Evolutionary conservation across 176 grass and related monocot species (phyloP), one percentile per base, ranked within the genome.

Genomic region (Lolium rigidum): DNA sequence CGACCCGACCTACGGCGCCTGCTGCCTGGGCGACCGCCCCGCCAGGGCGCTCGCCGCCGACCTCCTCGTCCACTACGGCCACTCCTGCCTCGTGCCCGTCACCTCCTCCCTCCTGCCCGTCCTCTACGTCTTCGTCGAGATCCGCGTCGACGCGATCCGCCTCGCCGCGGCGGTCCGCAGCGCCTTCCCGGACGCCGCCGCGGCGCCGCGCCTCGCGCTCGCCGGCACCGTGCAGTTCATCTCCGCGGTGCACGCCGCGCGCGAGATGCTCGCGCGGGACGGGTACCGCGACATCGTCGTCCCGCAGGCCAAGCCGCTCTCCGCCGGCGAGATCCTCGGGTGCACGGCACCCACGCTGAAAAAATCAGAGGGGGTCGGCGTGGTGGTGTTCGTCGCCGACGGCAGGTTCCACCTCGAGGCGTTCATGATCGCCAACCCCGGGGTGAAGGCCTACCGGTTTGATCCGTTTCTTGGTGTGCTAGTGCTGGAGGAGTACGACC

Each of bases 41-140:
- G 86, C 94, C 16, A 86, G 75, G 75, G 94, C 97, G 5, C 97
- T 98, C 69, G 78, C 84, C 13, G 91, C 90, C 26, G 90, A 98
- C 87, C 51, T 95, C 50, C 93, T 98, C 65, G 82, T 95, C 75
- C 97, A 98, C 87, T 98, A 98, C 78, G 94, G 94, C 28, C 97
- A 98, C 87, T 94, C 91, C 86, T 98, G 97, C 85, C 97, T 95
- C 79, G 90, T 98, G 73, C 96, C 96, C 46, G 92, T 98, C 39
- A 93, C 96, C 0, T 88, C 90, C 11, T 95, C 96, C 0, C 90
- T 93, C 78, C 96, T 98, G 74, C 96, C 96, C 11, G 92, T 92
- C 18, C 90, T 95, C 75, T 98, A 98, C 74, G 96, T 98, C 80
- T 98, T 98, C 81, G 93, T 98, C 31, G 94, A 95, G 90, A 98